Base-by-base conservation (phyloP, 1,139 yeast species). In the Debaryomyces nepalensis region DNA sequence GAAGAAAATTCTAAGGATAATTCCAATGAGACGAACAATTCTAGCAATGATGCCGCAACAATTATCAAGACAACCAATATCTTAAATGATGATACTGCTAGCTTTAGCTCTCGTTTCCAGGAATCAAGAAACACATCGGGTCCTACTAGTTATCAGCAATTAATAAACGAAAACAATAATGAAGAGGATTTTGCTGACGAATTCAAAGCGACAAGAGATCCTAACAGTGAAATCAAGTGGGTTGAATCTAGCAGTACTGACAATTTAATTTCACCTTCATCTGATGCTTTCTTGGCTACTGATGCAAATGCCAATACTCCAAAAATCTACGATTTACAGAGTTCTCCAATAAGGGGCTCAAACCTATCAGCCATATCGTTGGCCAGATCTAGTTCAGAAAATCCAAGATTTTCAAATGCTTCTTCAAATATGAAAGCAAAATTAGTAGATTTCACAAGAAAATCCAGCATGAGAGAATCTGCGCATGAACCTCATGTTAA, bases 371-470 rank as follows among this genome's bases (percentile, higher is more conserved):
- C 57, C 8, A 44, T 55, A 33, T 57, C 64, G n/a, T 35, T 56
- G 6, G 44, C 41, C 14, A 49, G 54, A 26, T 33, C 41, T 8
- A 48, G 45, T 12, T 40, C 50, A 10, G 54, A 50, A 9, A 43
- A 41, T 11, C 32, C 44, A n/a, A 46, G 58, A 41, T 44, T 51
- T 18, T 54, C 63, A 10, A 49, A 36, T 30, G 39, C 57, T 11
- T 57, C 63, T 2, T 44, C 45, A 14, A 46, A 44, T 19, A 49
- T 47, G 18, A 62, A 63, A 37, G 81, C 81, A 9, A 75, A 78
- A 52, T 61, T 79, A 46, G 81, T 79, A 37, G 78, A 78, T 42
- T 78, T 79, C 50, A 75, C 81, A 6, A 62, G 80, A 52, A 71
- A 71, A 49, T 76, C 75, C 22, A 68, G 78, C 54, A 62, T 67